phyloP scores from a whole-genome alignment of 2,329 filamentous ascomycete genomes.

The Hypoxylon sp. region DNA sequence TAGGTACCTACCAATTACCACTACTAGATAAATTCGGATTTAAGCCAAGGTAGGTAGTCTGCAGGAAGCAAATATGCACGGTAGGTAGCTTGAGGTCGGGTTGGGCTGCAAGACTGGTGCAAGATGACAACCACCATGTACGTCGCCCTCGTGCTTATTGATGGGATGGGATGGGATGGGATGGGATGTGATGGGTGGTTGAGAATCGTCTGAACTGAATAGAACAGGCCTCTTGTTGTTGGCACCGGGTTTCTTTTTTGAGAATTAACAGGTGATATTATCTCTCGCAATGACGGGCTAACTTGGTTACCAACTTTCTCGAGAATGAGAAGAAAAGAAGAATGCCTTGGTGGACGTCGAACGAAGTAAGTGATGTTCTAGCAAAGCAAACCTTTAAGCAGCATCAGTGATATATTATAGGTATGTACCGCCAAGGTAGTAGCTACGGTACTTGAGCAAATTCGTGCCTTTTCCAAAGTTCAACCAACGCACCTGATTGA shows the following conservation, averaged over 20 bases:
- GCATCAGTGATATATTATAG: conserved; percentile 6
- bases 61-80: conserved; percentile 44
- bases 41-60: conserved; percentile 37
- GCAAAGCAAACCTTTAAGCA: conserved; percentile 4
- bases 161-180: conserved; percentile 41
- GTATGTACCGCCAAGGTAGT: conserved; percentile 3
- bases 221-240: conserved; percentile 21
- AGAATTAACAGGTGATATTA: not conserved
- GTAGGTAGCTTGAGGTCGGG: conserved; percentile 46
- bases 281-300: conserved; percentile 15
- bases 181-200: conserved; percentile 43
- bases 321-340: not conserved
- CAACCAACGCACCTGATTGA: conserved; percentile 22
- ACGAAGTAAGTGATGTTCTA: conserved; percentile 4
- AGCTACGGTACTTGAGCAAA: conserved; percentile 16
- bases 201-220: conserved; percentile 26
- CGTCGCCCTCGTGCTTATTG: conserved; percentile 48
- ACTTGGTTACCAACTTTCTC: conserved; percentile 2
- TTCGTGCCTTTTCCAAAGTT: conserved; percentile 7
- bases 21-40: conserved; percentile 41
- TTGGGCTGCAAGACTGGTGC: conserved; percentile 52
- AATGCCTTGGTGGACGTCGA: conserved; percentile 2
- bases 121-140: conserved; percentile 44
- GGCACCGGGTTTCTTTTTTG: conserved; percentile 5
- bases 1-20: conserved; percentile 39